phyloP scores from a whole-genome alignment of 2,329 filamentous ascomycete species.

The Nigrospora sphaerica region DNA sequence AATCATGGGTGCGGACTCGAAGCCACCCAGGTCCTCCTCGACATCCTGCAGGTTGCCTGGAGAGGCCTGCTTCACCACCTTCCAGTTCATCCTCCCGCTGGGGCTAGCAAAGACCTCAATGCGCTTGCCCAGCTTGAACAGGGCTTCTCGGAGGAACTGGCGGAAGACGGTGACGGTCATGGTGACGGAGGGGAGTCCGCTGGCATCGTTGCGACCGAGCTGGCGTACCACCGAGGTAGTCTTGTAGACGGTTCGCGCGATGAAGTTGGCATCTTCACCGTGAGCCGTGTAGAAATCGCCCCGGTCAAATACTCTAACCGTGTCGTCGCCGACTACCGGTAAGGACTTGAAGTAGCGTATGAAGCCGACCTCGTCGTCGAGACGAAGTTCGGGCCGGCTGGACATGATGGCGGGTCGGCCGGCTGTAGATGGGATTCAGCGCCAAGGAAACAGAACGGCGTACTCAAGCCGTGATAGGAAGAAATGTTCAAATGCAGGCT shows the following conservation, averaged over 20 bases:
- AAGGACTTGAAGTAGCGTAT: conserved; percentile 94
- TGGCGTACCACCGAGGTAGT: conserved; percentile 92
- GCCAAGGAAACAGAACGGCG: too few relatives aligned
- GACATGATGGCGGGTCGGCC: conserved; percentile 1
- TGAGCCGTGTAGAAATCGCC: conserved; percentile 96
- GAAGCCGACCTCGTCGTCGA: conserved; percentile 95
- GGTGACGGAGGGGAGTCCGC: conserved; percentile 86
- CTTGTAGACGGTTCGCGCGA: conserved; percentile 86
- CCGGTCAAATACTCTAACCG: conserved; percentile 86
- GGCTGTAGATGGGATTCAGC: too few relatives aligned
- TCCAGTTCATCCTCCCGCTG: conserved; percentile 82
- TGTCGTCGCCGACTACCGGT: conserved; percentile 61
- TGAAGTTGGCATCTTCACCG: conserved; percentile 75
- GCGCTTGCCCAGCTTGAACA: conserved; percentile 85
- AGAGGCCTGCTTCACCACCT: conserved; percentile 82
- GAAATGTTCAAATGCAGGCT: too few relatives aligned
- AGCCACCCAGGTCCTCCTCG: conserved; percentile 84
- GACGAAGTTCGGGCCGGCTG: conserved; percentile 36
- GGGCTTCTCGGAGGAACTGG: conserved; percentile 88
- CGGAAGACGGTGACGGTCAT: conserved; percentile 93
- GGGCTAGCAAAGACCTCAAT: conserved; percentile 82
- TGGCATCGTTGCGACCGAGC: conserved; percentile 75
- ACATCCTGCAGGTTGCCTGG: conserved; percentile 95
- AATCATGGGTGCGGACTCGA: conserved; percentile 89
- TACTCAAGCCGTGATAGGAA: too few relatives aligned